Base-by-base conservation (phyloP, 352 stramenopile species). In the Phytophthora tentaculata region DNA sequence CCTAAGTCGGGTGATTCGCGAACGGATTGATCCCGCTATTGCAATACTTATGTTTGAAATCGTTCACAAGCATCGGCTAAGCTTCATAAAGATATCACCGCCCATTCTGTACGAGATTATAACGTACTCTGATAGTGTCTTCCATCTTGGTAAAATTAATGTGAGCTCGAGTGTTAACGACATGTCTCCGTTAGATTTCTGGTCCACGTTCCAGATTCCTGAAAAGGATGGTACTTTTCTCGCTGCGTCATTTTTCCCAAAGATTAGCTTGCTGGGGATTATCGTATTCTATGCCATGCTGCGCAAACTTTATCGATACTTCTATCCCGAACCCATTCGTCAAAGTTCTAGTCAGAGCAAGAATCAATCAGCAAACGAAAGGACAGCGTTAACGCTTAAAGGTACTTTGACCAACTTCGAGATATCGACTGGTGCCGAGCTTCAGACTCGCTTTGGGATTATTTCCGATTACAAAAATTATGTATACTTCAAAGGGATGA, bases 391-490 rank as follows among this genome's bases (percentile, higher is more conserved):
- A 6, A 37, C 53, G 16, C 55, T 64, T 7, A 57, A 64, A 53
- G 23, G 47, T 14, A 64, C 58, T 1, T 47, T 73, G 16, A 76
- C 69, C 4, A 73, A 69, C n/a, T 76, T 76, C 5, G 69, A 76
- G 48, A 61, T 76, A 9, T 65, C 69, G 16, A 73, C 69, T 0
- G 69, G 69, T 22, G 69, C 69, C 12, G 58, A 68, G 14, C 50
- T 76, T 14, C 64, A 69, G 19, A 66, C 62, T 3, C 60, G 67
- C 4, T 64, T 76, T n/a, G 76, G 76, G 0, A 26, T 81, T 14
- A 59, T 84, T 32, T 83, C 59, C 0, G 60, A 73, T 17, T 83
- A 75, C 37, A 64, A 75, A 5, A 77, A 77, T 22, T 75, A 72
- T 45, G 29, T 71, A 2, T 64, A 61, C 24, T 73, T 73, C 23